A percentile compares a stretch with the other conserved stretches of the same genome.
phyloP scores from a whole-genome alignment of 441 rosid genomes.

The Gossypium laxum region DNA sequence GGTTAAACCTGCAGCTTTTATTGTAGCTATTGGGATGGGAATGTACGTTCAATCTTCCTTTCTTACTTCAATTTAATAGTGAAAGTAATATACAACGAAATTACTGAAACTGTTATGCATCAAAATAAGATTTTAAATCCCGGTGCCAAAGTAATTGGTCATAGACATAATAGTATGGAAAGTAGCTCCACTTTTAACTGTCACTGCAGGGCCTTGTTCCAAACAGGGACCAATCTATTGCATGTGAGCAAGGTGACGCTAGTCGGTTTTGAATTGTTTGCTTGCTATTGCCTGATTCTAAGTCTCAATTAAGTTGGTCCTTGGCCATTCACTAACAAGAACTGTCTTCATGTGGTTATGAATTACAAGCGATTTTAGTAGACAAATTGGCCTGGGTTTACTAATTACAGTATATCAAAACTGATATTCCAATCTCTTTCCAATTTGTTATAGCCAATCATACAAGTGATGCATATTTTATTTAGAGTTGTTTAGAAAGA shows the following conservation, averaged over 20 bases:
- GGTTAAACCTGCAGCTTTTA: conserved; percentile 65
- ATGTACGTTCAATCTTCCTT: conserved; percentile 38
- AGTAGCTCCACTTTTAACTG: background rate
- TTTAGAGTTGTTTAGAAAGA: background rate
- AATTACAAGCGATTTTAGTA: background rate
- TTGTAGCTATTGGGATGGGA: conserved; percentile 73
- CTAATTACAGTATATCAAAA: background rate
- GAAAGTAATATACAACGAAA: background rate
- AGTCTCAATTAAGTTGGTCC: background rate
- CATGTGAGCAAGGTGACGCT: background rate
- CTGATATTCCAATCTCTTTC: background rate
- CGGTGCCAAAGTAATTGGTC: background rate
- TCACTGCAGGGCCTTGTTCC: background rate
- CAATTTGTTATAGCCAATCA: conserved; percentile 1
- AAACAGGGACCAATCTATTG: conserved; percentile 2
- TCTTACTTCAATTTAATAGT: background rate
- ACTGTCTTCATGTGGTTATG: background rate
- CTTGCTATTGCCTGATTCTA: background rate
- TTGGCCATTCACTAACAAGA: background rate
- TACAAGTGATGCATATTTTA: background rate
- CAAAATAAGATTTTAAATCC: background rate
- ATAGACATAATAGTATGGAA: background rate
- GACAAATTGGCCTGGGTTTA: background rate
- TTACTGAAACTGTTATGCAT: background rate
- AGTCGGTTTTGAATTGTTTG: background rate